These are phyloP conservation scores for Sideroxylon spinosum DNA, from an alignment of 179 eudicot species.

Conservation along the genomic window DNA sequence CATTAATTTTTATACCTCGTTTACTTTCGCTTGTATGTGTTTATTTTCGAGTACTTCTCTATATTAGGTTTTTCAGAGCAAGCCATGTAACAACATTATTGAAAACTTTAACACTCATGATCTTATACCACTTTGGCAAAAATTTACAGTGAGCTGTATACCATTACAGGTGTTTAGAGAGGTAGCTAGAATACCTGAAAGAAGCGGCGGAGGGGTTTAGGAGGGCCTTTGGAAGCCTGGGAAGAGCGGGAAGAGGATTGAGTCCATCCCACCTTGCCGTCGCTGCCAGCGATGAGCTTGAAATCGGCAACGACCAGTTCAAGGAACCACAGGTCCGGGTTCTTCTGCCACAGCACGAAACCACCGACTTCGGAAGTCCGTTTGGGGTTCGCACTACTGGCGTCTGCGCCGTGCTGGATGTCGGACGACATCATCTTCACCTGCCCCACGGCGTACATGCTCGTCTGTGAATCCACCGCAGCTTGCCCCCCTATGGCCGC, in stretches of 20 bases:
- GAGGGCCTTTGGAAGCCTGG: conserved; percentile 49
- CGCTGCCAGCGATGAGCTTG: conserved; percentile 60
- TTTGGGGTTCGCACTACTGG: neutral
- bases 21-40: too few relatives aligned
- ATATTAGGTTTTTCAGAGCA: too few relatives aligned
- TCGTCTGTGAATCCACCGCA: conserved; percentile 34
- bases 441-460: conserved; percentile 70
- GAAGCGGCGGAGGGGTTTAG: conserved; percentile 59
- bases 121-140: too few relatives aligned
- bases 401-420: conserved; percentile 23
- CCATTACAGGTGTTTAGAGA: too few relatives aligned
- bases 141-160: too few relatives aligned
- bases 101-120: too few relatives aligned
- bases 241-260: conserved; percentile 50
- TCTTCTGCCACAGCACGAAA: conserved; percentile 66
- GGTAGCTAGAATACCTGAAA: conserved; percentile 37
- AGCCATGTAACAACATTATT: too few relatives aligned
- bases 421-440: conserved; percentile 49
- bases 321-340: conserved; percentile 60
- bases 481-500: conserved; percentile 65
- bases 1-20: too few relatives aligned
- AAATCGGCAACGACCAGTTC: conserved; percentile 60
- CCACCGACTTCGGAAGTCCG: conserved; percentile 44
- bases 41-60: too few relatives aligned
- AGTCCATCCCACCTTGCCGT: conserved; percentile 59